Evolutionary conservation across 768 basidiomycete genomes (phyloP).

Genomic region (Calocybe indica): DNA sequence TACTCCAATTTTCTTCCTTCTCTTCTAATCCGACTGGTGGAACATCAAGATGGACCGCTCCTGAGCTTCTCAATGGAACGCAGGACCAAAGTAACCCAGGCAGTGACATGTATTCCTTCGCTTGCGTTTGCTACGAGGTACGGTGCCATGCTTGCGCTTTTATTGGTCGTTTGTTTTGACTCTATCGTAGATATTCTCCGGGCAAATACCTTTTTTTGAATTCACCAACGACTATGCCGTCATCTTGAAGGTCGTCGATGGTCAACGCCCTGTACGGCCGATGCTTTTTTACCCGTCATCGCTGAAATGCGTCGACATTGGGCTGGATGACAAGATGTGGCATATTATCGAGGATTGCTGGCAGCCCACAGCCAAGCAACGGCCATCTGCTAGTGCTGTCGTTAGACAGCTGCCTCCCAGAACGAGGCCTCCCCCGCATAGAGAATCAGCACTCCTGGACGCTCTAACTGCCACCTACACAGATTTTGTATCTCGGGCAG

Average conservation of each 20-base stretch:
- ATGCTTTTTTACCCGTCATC: constrained; percentile 14
- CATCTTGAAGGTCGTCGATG: constrained; percentile 11
- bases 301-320: constrained; percentile 6
- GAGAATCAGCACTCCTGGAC: background rate
- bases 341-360: constrained; percentile 20
- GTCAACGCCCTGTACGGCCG: constrained; percentile 2
- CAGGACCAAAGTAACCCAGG: constrained; percentile 9
- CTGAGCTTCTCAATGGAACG: constrained; percentile 8
- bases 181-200: constrained; percentile 19
- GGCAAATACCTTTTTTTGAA: constrained; percentile 19
- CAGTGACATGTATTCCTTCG: constrained; percentile 29
- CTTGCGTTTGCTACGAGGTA: constrained; percentile 26
- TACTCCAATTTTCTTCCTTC: constrained; percentile 7
- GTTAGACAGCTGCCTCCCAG: constrained; percentile 8
- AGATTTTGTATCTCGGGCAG: constrained; percentile 6
- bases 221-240: constrained; percentile 8
- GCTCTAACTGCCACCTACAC: background rate
- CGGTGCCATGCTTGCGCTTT: background rate
- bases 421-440: background rate
- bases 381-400: constrained; percentile 15
- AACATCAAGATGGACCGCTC: constrained; percentile 13
- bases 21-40: constrained; percentile 7
- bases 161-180: no score
- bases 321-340: constrained; percentile 26
- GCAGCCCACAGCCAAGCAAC: constrained; percentile 17